Percentiles rank a stretch among this genome's conserved stretches.
Evolutionary conservation across 1,284 basidiomycete species (phyloP).

Genomic region (Vanrija sp.): DNA sequence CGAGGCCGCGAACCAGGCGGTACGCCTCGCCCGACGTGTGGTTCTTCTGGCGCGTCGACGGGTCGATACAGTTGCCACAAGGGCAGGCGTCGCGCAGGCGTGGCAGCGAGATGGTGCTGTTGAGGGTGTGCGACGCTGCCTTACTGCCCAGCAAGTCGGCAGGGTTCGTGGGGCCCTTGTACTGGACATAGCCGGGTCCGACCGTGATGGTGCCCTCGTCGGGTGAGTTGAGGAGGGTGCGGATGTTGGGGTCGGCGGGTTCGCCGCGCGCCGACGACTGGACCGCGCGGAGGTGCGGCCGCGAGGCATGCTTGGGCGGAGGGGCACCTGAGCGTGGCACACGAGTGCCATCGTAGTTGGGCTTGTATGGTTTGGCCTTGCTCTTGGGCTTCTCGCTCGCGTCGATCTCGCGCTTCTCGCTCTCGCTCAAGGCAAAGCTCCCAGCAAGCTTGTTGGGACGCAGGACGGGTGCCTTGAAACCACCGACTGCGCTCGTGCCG

Average conservation of each 20-base stretch:
- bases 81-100: slow-evolving; percentile 60
- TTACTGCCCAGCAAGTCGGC: not conserved
- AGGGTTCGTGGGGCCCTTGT: slow-evolving; percentile 7
- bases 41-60: slow-evolving; percentile 70
- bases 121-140: not conserved
- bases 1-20: slow-evolving; percentile 47
- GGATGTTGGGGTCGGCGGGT: not conserved
- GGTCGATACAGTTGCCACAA: slow-evolving; percentile 62
- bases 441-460: too few relatives aligned
- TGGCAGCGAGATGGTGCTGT: slow-evolving; percentile 30
- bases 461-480: slow-evolving; percentile 1
- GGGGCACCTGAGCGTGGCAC: not conserved
- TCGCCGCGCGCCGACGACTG: too few relatives aligned
- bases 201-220: slow-evolving; percentile 6
- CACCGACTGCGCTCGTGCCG: too few relatives aligned
- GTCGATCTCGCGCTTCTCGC: too few relatives aligned
- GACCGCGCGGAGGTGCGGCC: too few relatives aligned
- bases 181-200: slow-evolving; percentile 11
- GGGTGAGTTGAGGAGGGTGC: not conserved
- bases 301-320: not conserved
- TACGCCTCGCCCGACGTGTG: slow-evolving; percentile 52
- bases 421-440: too few relatives aligned
- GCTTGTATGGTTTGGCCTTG: slow-evolving; percentile 14
- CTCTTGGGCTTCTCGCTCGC: too few relatives aligned
- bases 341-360: not conserved